phyloP scores from a whole-genome alignment of 805 yeast genomes.

The Candida pseudoglaebosa region DNA sequence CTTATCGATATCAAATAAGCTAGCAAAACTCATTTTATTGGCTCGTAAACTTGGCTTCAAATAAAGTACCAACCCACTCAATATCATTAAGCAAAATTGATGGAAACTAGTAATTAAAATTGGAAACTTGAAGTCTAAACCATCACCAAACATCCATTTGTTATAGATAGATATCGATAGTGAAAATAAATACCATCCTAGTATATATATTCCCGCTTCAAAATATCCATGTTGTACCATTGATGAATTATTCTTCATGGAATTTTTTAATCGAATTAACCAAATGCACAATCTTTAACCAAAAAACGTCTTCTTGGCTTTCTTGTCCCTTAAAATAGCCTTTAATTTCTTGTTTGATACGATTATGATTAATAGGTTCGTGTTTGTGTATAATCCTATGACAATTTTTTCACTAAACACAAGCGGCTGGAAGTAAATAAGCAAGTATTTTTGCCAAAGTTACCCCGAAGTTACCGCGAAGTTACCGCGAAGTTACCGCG shows the following conservation, averaged over 20 bases:
- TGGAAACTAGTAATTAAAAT: slow-evolving; percentile 81
- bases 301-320: too few relatives aligned
- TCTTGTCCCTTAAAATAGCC: too few relatives aligned
- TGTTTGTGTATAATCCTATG: too few relatives aligned
- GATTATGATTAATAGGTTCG: too few relatives aligned
- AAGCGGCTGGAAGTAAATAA: too few relatives aligned
- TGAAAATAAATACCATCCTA: slow-evolving; percentile 71
- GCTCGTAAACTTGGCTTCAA: slow-evolving; percentile 49
- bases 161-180: slow-evolving; percentile 75
- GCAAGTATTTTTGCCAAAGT: too few relatives aligned
- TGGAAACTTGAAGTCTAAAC: slow-evolving; percentile 78
- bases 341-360: too few relatives aligned
- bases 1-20: slow-evolving; percentile 18
- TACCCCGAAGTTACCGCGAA: too few relatives aligned
- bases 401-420: too few relatives aligned
- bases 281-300: too few relatives aligned
- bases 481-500: too few relatives aligned
- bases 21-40: slow-evolving; percentile 4
- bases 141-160: slow-evolving; percentile 94
- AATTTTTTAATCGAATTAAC: too few relatives aligned
- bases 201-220: slow-evolving; percentile 28
- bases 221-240: background rate
- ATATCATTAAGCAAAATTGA: slow-evolving; percentile 61
- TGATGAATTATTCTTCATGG: background rate
- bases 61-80: slow-evolving; percentile 47